Evolutionary conservation across 2,329 filamentous ascomycete species (phyloP).

Genomic region (Aschersonia sp.): DNA sequence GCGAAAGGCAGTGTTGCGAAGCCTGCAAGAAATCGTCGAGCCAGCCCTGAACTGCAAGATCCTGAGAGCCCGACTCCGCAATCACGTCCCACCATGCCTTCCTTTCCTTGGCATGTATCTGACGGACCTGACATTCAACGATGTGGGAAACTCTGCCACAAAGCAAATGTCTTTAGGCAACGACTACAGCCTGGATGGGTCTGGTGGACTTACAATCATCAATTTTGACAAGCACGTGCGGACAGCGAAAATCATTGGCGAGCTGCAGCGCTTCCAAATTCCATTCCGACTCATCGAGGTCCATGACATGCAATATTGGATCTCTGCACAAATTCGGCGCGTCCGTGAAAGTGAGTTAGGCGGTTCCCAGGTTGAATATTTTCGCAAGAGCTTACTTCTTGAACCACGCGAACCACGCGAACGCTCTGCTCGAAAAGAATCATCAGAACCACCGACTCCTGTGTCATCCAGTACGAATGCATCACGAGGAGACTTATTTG

Average conservation of each 20-base stretch:
- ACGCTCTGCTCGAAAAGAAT: slow-evolving; percentile 16
- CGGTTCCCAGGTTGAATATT: slow-evolving; percentile 49
- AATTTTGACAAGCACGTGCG: slow-evolving; percentile 97
- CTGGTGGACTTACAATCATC: slow-evolving; percentile 63
- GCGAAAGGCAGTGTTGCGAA: slow-evolving; percentile 66
- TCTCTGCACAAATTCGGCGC: slow-evolving; percentile 64
- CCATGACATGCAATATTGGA: slow-evolving; percentile 85
- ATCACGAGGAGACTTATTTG: slow-evolving; percentile 28
- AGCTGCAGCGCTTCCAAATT: slow-evolving; percentile 91
- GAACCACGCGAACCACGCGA: slow-evolving; percentile 76
- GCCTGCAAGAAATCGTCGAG: slow-evolving; percentile 74
- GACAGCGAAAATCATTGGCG: slow-evolving; percentile 89
- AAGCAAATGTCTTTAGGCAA: slow-evolving; percentile 47
- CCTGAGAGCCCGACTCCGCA: slow-evolving; percentile 68
- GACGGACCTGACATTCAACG: slow-evolving; percentile 90
- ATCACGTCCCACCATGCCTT: slow-evolving; percentile 80
- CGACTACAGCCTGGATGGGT: slow-evolving; percentile 43
- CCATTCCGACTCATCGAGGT: slow-evolving; percentile 75
- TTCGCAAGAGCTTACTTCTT: slow-evolving; percentile 70
- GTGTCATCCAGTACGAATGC: slow-evolving; percentile 14
- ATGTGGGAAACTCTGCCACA: slow-evolving; percentile 81
- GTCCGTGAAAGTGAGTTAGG: slow-evolving; percentile 48
- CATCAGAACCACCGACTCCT: slow-evolving; percentile 16
- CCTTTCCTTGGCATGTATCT: slow-evolving; percentile 95
- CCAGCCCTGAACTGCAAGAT: slow-evolving; percentile 83